phyloP scores from a whole-genome alignment of 2,329 filamentous ascomycete species.

The Pseudogymnoascus sp. region DNA sequence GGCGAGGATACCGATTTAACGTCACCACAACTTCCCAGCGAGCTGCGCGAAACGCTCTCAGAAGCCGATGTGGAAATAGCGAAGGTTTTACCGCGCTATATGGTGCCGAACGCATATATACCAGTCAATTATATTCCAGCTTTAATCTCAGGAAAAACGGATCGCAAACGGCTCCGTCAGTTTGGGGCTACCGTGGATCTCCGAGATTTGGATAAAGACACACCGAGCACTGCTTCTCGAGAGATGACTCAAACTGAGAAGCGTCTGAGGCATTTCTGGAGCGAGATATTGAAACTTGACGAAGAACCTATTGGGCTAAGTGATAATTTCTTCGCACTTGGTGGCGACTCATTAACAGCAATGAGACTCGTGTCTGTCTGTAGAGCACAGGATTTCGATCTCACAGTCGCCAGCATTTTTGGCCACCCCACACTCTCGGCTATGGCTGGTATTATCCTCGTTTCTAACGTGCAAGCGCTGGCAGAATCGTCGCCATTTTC shows the following conservation, averaged over 20 bases:
- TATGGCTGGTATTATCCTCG: conserved; percentile 37
- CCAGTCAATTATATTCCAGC: conserved; percentile 29
- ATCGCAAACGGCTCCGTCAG: conserved; percentile 33
- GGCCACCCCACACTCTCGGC: conserved; percentile 36
- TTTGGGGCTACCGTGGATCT: conserved; percentile 19
- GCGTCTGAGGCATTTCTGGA: conserved; percentile 12
- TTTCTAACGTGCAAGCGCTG: conserved; percentile 27
- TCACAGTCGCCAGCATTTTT: conserved; percentile 41
- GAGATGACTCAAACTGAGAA: conserved; percentile 12
- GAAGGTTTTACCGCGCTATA: conserved; percentile 32
- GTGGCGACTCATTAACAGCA: conserved; percentile 41
- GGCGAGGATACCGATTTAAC: conserved; percentile 21
- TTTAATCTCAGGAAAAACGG: conserved; percentile 31
- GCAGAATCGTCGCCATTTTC: conserved; percentile 26
- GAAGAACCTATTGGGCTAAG: conserved; percentile 29
- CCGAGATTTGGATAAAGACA: conserved; percentile 18
- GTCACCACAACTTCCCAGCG: conserved; percentile 10
- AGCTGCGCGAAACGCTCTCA: conserved; percentile 20
- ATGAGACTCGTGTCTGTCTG: conserved; percentile 39
- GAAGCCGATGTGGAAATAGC: conserved; percentile 19
- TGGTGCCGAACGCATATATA: conserved; percentile 32
- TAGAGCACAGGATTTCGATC: conserved; percentile 30
- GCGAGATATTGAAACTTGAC: conserved; percentile 13
- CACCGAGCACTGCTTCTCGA: not conserved
- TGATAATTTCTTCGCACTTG: conserved; percentile 40